Percentiles rank a stretch among this genome's conserved stretches.
phyloP scores from a whole-genome alignment of 2,329 filamentous ascomycete genomes.

The Seiridium unicorne region DNA sequence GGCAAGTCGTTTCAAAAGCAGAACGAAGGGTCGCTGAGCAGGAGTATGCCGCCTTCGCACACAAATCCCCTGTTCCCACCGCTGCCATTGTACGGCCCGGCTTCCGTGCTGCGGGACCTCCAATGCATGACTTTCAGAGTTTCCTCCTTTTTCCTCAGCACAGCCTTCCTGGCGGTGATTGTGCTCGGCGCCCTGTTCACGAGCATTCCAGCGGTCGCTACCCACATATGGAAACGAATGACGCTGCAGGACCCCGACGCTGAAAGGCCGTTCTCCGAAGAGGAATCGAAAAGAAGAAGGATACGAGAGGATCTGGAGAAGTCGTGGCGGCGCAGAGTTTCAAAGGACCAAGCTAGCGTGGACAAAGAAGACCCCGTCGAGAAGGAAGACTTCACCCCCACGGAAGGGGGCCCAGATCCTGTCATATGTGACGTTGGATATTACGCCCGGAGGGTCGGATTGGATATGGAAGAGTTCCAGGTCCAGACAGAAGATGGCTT shows the following conservation, averaged over 20 bases:
- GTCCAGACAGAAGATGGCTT: slow-evolving; percentile 95
- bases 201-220: slow-evolving; percentile 53
- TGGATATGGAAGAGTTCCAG: slow-evolving; percentile 79
- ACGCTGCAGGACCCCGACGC: slow-evolving; percentile 60
- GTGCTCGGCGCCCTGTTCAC: slow-evolving; percentile 72
- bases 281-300: slow-evolving; percentile 63
- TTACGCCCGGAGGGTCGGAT: slow-evolving; percentile 82
- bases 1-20: slow-evolving; percentile 38
- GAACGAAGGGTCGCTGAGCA: slow-evolving; percentile 43
- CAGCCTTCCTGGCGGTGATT: slow-evolving; percentile 74
- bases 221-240: slow-evolving; percentile 49
- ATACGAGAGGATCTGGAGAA: slow-evolving; percentile 55
- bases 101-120: slow-evolving; percentile 61
- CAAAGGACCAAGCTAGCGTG: slow-evolving; percentile 33
- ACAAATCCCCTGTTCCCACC: slow-evolving; percentile 84
- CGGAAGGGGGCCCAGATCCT: slow-evolving; percentile 78
- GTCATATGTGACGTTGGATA: slow-evolving; percentile 78
- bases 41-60: slow-evolving; percentile 59
- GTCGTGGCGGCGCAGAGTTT: slow-evolving; percentile 57
- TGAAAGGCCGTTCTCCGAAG: slow-evolving; percentile 66
- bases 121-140: slow-evolving; percentile 65
- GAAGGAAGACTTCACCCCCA: slow-evolving; percentile 63
- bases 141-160: slow-evolving; percentile 72
- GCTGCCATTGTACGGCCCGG: slow-evolving; percentile 76
- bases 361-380: slow-evolving; percentile 39